Conservation (phyloP, 148 eudicot species). For the Hydrangea macrophylla region DNA sequence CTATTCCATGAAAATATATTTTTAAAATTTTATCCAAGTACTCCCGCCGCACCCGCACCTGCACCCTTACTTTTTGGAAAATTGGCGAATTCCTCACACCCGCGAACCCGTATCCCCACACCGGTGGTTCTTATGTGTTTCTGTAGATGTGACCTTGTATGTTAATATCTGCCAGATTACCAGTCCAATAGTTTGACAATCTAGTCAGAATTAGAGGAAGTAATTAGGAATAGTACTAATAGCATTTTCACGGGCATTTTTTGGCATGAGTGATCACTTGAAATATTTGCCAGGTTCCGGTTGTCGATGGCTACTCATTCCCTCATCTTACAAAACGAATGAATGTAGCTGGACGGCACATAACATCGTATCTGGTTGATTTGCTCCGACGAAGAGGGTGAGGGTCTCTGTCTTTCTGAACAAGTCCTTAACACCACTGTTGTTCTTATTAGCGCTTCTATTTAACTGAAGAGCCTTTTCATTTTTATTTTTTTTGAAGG, state of each 20-base stretch:
- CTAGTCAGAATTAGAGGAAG: background rate
- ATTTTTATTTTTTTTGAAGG: conserved; percentile 42
- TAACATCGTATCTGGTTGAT: conserved; percentile 95
- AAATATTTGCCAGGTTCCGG: conserved; percentile 71
- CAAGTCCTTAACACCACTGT: conserved; percentile 11
- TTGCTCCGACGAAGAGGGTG: conserved; percentile 96
- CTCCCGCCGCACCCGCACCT: too few species aligned
- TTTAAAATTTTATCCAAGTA: too few species aligned
- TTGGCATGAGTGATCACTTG: background rate
- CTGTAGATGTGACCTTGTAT: background rate
- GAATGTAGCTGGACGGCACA: conserved; percentile 98
- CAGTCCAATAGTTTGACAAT: background rate
- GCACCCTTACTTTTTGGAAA: too few species aligned
- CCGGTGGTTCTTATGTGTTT: too few species aligned
- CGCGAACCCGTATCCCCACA: too few species aligned
- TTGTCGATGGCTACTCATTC: conserved; percentile 98
- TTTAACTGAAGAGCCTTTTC: too few species aligned
- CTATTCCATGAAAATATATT: too few species aligned
- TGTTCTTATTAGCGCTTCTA: conserved; percentile 11
- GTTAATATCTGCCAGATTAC: background rate
- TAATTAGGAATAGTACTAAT: background rate
- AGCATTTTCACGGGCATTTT: background rate
- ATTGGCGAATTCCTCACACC: too few species aligned
- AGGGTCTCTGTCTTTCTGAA: conserved; percentile 26
- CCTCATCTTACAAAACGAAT: conserved; percentile 99